These are phyloP conservation scores for Ceratocystis harringtonii DNA, from an alignment of 2,329 filamentous ascomycete species.

Conservation along the genomic window DNA sequence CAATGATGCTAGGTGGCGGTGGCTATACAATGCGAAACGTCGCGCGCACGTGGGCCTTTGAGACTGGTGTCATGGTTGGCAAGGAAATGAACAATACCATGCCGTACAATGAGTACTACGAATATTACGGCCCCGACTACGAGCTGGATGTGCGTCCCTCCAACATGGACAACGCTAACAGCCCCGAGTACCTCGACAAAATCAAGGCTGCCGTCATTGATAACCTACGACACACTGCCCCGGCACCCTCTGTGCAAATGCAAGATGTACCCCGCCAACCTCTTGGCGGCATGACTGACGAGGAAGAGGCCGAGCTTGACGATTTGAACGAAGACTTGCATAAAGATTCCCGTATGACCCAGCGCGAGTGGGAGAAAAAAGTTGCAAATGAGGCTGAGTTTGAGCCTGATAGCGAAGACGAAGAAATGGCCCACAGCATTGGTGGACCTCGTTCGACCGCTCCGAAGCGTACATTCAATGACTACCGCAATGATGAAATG, in stretches of 20 bases:
- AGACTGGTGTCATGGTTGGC: constrained; percentile 79
- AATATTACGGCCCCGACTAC: constrained; percentile 83
- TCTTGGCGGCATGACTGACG: constrained; percentile 47
- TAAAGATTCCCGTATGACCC: constrained; percentile 66
- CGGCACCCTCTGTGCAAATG: constrained; percentile 83
- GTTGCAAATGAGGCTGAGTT: constrained; percentile 65
- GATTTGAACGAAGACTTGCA: constrained; percentile 73
- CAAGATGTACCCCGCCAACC: constrained; percentile 55
- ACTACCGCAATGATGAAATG: constrained; percentile 32
- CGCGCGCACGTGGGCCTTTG: constrained; percentile 90
- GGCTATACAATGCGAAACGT: constrained; percentile 97
- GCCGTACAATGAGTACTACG: constrained; percentile 93
- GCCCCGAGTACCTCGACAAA: constrained; percentile 63
- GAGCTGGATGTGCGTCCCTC: constrained; percentile 78
- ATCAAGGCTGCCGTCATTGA: constrained; percentile 71
- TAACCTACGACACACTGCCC: constrained; percentile 72
- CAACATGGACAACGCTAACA: constrained; percentile 85
- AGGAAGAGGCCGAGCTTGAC: constrained; percentile 50
- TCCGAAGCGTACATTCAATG: constrained; percentile 36
- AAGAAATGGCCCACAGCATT: constrained; percentile 60
- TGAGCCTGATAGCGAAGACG: constrained; percentile 68
- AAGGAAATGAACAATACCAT: constrained; percentile 68
- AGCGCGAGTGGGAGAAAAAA: constrained; percentile 68
- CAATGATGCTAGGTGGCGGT: constrained; percentile 86
- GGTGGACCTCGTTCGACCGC: constrained; percentile 46